Evolutionary conservation across 768 basidiomycete species (phyloP), one percentile per base, ranked within the genome.

Genomic region (Jaapia argillacea): DNA sequence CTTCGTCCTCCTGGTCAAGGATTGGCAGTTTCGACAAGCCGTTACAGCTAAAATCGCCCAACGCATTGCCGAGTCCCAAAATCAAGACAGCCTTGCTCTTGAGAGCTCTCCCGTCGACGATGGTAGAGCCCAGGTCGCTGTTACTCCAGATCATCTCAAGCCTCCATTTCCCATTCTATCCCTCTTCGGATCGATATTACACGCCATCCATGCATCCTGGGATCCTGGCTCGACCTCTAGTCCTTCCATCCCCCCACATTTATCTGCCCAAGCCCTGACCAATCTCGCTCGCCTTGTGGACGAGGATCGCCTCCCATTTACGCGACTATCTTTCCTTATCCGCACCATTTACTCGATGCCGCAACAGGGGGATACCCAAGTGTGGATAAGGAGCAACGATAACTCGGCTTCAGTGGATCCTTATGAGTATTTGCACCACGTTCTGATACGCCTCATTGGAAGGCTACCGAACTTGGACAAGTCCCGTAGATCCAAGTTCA

Each of bases 1-100:
- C 4, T 84, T 88, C 44, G 81, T 71, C 1, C 59, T 76, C 33
- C 54, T 85, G 16, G 60, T 85, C 35, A 75, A 80, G 49, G 80
- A 85, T 24, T 81, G 71, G 66, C 74, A 83, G 53, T 45, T 59
- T 7, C 62, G 63, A 21, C 18, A 38, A 16, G 36, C 45, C 24
- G 24, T 41, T 35, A 18, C 59, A 56, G 43, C 57, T 55, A 40
- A 48, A 54, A 27, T 57, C 58, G 27, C 52, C 54, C 23, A 54
- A 58, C 28, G 45, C 49, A 60, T 36, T 37, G 22, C 39, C 51
- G 51, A 46, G 42, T 51, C 44, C 51, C 20, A 44, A 45, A 51
- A 27, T 36, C 37, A 36, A 54, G 48, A 31, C 54, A 55, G 39
- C 51, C 12, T 23, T 45, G 5, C 27, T 67, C 7, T 41, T 70